A percentile compares a stretch with the other conserved stretches of the same genome.
phyloP scores from a whole-genome alignment of 176 grass and related monocot species.

The Chrysopogon serrulatus region DNA sequence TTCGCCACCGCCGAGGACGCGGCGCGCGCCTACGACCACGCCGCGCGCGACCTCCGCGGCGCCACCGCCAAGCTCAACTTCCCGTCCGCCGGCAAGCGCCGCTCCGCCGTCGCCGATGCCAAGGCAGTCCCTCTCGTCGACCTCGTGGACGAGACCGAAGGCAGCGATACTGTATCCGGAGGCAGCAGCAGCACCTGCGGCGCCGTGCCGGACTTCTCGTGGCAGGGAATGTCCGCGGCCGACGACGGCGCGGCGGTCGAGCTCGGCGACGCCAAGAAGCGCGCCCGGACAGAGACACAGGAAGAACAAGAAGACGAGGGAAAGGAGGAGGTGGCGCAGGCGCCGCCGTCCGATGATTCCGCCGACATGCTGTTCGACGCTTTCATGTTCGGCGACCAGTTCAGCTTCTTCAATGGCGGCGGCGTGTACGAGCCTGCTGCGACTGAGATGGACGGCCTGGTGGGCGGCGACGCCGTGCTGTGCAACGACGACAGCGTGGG shows the following conservation, averaged over 20 bases:
- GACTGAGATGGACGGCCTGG: background rate
- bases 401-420: conserved; percentile 29
- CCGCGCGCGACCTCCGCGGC: conserved; percentile 55
- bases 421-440: background rate
- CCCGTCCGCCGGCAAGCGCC: conserved; percentile 12
- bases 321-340: background rate
- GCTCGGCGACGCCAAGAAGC: background rate
- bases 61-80: conserved; percentile 63
- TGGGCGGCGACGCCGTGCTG: background rate
- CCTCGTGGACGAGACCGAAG: background rate
- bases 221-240: conserved; percentile 22
- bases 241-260: background rate
- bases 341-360: background rate
- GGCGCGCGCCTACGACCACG: conserved; percentile 58
- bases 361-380: background rate
- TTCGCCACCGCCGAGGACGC: conserved; percentile 65
- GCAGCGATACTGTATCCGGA: too few species aligned
- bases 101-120: background rate
- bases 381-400: conserved; percentile 18
- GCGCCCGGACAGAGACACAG: background rate
- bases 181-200: background rate
- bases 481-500: background rate
- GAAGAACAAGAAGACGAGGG: background rate
- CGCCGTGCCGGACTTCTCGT: conserved; percentile 27
- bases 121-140: background rate